phyloP scores from a whole-genome alignment of 495 filamentous ascomycete genomes.

The Daldinia childiae region DNA sequence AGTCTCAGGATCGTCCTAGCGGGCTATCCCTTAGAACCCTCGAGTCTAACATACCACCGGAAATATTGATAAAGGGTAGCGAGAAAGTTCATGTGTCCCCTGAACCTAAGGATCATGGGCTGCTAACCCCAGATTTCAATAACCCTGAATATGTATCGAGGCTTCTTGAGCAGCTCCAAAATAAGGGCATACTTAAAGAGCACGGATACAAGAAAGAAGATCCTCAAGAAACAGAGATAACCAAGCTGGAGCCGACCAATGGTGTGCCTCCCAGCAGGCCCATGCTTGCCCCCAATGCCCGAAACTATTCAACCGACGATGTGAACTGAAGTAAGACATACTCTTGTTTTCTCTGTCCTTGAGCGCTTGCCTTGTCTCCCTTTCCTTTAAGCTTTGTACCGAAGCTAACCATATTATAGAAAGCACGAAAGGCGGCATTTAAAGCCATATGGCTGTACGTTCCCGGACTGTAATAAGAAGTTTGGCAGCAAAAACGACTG shows the following conservation, averaged over 20 bases:
- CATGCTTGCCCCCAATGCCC: slow-evolving; percentile 63
- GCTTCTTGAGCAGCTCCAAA: slow-evolving; percentile 34
- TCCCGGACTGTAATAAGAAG: slow-evolving; percentile 71
- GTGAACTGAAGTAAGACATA: slow-evolving; percentile 73
- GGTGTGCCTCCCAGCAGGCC: slow-evolving; percentile 37
- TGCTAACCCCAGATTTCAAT: neutral
- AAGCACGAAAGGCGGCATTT: slow-evolving; percentile 91
- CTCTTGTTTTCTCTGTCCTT: neutral
- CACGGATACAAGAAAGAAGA: slow-evolving; percentile 48
- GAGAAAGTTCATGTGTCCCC: neutral
- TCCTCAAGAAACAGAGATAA: slow-evolving; percentile 5
- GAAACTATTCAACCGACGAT: slow-evolving; percentile 66
- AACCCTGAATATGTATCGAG: slow-evolving; percentile 16
- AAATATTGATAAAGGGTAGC: slow-evolving; percentile 6
- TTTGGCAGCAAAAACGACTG: slow-evolving; percentile 97
- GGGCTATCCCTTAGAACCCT: neutral
- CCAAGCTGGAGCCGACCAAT: slow-evolving; percentile 16
- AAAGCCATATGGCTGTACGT: slow-evolving; percentile 90
- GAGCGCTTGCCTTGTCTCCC: slow-evolving; percentile 19
- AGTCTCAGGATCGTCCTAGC: slow-evolving; percentile 10
- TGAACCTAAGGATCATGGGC: slow-evolving; percentile 3
- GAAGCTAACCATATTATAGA: slow-evolving; percentile 51
- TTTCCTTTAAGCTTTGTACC: slow-evolving; percentile 1
- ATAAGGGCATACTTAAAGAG: slow-evolving; percentile 40
- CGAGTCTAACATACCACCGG: slow-evolving; percentile 5